Base-by-base conservation (phyloP, 192 early-diverging fungal genomes). In the Thamnidium elegans region DNA sequence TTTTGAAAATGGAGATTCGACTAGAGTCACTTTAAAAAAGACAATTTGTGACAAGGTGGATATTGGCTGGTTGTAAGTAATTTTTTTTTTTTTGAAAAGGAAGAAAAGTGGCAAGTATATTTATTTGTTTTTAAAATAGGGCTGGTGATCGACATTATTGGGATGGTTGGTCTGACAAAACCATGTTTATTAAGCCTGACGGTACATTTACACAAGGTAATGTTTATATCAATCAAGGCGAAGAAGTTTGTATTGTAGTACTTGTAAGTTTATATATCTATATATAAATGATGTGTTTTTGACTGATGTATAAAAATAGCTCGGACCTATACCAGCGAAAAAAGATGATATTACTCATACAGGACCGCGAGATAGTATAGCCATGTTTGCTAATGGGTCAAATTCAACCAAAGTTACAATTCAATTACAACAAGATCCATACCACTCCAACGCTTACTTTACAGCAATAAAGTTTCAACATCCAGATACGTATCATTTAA, bases 351-450 rank as follows among this genome's bases (percentile, higher is more conserved):
- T 10, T 1, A 39, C 36, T 9, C 62, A 68, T 42, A 31, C 64
- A 9, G 67, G 71, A 43, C 62, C 56, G n/a, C 15, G 62, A 36
- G 71, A 73, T 47, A 73, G 55, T 31, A 64, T 73, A 19, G 20
- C 59, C 3, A 48, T 68, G 11, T 19, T 58, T 50, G 71, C 71
- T 11, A 20, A 55, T 17, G 67, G 71, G 26, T 32, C 58, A 26
- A 51, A 54, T n/a, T 67, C 62, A 39, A 39, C 36, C 15, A 48
- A 43, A 46, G 45, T 68, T n/a, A 39, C 55, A 1, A 55, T 73
- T 13, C 47, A 65, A 11, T 21, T 73, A 23, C 34, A 73, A 44
- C 71, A 73, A 60, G 61, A 73, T 53, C 15, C 20, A 6, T 13
- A 31, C 23, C 52, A 64, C 10, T 19, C 46, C 8, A 68, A 68